A percentile compares a stretch with the other conserved stretches of the same genome.
Evolutionary conservation across 345 rosid species (phyloP).

Genomic region (Ricinus communis): DNA sequence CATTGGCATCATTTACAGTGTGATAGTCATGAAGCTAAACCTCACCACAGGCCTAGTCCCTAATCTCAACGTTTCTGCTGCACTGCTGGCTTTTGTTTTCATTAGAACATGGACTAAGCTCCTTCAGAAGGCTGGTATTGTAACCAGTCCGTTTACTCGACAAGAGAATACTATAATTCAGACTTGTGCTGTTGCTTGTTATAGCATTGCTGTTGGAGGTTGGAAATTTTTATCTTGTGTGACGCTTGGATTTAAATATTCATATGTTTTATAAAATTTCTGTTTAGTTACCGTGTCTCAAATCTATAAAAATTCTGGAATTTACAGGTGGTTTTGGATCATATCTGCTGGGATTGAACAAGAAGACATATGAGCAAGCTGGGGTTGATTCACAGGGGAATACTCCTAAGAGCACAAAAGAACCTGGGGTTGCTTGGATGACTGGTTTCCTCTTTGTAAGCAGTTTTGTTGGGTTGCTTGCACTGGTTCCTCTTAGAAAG

Average conservation of each 20-base stretch:
- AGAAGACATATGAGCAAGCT: conserved; percentile 62
- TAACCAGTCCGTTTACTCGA: conserved; percentile 69
- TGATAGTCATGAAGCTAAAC: conserved; percentile 82
- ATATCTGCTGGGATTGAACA: conserved; percentile 73
- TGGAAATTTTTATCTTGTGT: neutral
- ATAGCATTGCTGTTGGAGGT: conserved; percentile 92
- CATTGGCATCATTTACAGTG: conserved; percentile 81
- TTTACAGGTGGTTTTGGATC: conserved; percentile 94
- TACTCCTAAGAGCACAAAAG: conserved; percentile 62
- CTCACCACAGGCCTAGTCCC: conserved; percentile 95
- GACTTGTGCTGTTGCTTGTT: conserved; percentile 94
- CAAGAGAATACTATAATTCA: conserved; percentile 93
- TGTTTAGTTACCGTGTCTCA: neutral
- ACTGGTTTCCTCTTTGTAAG: conserved; percentile 69
- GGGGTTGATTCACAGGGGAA: conserved; percentile 70
- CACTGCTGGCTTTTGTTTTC: conserved; percentile 75
- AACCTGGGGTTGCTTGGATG: conserved; percentile 93
- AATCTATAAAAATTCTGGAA: conserved; percentile 6
- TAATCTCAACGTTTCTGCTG: conserved; percentile 94
- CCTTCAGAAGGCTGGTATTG: conserved; percentile 67
- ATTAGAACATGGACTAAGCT: conserved; percentile 78
- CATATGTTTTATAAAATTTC: neutral
- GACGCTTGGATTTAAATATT: no score
- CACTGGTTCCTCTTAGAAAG: conserved; percentile 85
- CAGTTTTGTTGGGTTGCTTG: conserved; percentile 79